Conservation (phyloP, 2,329 filamentous ascomycete species). For the Tricladium varicosporioides region DNA sequence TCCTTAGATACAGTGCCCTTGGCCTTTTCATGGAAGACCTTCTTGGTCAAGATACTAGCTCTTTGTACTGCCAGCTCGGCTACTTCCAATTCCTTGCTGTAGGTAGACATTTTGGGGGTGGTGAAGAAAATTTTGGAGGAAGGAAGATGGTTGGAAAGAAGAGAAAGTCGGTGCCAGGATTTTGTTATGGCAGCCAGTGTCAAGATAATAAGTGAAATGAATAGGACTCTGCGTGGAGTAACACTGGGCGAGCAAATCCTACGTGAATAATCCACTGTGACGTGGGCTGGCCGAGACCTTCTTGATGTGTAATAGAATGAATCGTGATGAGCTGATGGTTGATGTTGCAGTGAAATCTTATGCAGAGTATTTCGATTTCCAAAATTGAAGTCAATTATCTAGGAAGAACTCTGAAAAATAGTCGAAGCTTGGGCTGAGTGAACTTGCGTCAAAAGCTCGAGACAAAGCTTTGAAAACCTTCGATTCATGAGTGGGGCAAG, state of each 20-base stretch:
- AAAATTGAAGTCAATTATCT: too few species aligned
- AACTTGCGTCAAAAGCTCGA: too few species aligned
- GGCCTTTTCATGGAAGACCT: slow-evolving; percentile 80
- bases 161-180: slow-evolving; percentile 29
- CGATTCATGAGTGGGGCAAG: too few species aligned
- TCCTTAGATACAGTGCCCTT: slow-evolving; percentile 94
- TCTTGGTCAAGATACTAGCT: slow-evolving; percentile 71
- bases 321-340: not conserved
- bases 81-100: slow-evolving; percentile 75
- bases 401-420: too few species aligned
- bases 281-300: slow-evolving; percentile 8
- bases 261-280: slow-evolving; percentile 6
- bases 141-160: slow-evolving; percentile 31
- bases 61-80: slow-evolving; percentile 88
- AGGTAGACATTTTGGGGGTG: slow-evolving; percentile 43
- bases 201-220: slow-evolving; percentile 27
- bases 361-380: not conserved
- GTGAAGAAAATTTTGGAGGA: slow-evolving; percentile 19
- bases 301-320: slow-evolving; percentile 9
- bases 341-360: not conserved
- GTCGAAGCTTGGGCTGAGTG: too few species aligned
- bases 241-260: not conserved
- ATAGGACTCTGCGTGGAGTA: slow-evolving; percentile 19
- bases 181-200: slow-evolving; percentile 31
- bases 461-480: too few species aligned